Evolutionary conservation across 164 flowering plant species (phyloP), one percentile per base, ranked within the genome.

Genomic region (Brasenia schreberi): DNA sequence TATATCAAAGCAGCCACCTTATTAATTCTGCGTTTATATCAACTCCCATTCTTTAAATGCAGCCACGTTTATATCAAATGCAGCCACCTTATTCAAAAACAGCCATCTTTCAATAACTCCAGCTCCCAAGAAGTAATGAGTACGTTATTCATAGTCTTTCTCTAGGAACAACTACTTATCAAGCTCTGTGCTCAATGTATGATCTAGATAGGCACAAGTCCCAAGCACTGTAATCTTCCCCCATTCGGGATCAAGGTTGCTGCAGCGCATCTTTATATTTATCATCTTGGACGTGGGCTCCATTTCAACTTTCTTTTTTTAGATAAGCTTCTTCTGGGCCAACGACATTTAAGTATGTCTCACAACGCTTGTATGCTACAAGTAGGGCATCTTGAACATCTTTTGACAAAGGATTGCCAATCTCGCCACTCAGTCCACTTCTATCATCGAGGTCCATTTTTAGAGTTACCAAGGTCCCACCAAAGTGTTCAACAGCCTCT

Each of bases 371-470:
- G 65, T 76, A 83, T 56, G 75, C 82, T 18, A 72, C 80, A 16
- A 42, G 68, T 18, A 91, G 75, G 9, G 97, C 97, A 45, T 81
- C 76, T 7, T 6, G 71, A 62, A 75, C 19, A 23, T 84, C 85
- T 61, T 85, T 80, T 19, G 96, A 59, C 80, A 89, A 66, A 14
- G 88, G 87, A 68, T 81, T 79, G 19, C 83, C 92, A 75, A 86
- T 73, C 95, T 93, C 98, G 7, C 98, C 98, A 67, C 90, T 84
- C 70, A 84, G 0, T 44, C 98, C 97, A 77, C 83, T 72, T 27
- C 67, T 70, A 67, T 94, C 98, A 84, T 93, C 98, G 71, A 93
- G 73, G 69, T 79, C 94, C 96, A 89, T 90, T 72, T 81, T 90
- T 68, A 93, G 67, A 42, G 83, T 69, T 16, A 80, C 82, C 64